Percentiles rank a stretch among this genome's conserved stretches.
These are phyloP conservation scores for Chlamydomonas incerta DNA, from an alignment of 139 green algal genomes.

Conservation along the genomic window DNA sequence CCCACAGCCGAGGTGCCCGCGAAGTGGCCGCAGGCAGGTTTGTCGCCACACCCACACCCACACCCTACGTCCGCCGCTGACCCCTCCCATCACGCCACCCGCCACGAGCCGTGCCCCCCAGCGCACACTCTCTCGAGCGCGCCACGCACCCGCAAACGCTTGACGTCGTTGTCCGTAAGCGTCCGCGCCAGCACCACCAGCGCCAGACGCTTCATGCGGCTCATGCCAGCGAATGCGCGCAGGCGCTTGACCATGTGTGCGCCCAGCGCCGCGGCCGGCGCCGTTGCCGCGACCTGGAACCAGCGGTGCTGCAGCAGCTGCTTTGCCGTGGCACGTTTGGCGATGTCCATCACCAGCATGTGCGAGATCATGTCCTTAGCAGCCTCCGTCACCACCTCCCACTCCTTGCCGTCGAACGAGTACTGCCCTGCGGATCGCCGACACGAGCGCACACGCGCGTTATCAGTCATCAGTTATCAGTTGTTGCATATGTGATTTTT, in stretches of 20 bases:
- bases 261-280: constrained; percentile 63
- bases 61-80: too few relatives aligned
- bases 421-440: constrained; percentile 53
- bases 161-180: constrained; percentile 73
- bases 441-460: too few relatives aligned
- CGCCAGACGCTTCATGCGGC: constrained; percentile 72
- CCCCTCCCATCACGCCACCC: too few relatives aligned
- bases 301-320: constrained; percentile 61
- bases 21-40: too few relatives aligned
- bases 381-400: constrained; percentile 72
- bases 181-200: constrained; percentile 71
- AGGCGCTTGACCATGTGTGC: constrained; percentile 72
- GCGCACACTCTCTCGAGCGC: too few relatives aligned
- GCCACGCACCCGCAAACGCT: constrained; percentile 60
- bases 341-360: constrained; percentile 85
- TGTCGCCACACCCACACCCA: too few relatives aligned
- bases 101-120: too few relatives aligned
- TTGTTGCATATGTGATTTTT: too few relatives aligned
- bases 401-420: constrained; percentile 74
- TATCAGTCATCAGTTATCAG: too few relatives aligned
- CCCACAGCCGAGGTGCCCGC: too few relatives aligned
- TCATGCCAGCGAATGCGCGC: constrained; percentile 71
- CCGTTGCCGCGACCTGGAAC: constrained; percentile 68
- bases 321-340: constrained; percentile 77
- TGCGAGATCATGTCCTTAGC: constrained; percentile 84